phyloP scores from a whole-genome alignment of 306 rosid genomes.

The Phaseolus lunatus region DNA sequence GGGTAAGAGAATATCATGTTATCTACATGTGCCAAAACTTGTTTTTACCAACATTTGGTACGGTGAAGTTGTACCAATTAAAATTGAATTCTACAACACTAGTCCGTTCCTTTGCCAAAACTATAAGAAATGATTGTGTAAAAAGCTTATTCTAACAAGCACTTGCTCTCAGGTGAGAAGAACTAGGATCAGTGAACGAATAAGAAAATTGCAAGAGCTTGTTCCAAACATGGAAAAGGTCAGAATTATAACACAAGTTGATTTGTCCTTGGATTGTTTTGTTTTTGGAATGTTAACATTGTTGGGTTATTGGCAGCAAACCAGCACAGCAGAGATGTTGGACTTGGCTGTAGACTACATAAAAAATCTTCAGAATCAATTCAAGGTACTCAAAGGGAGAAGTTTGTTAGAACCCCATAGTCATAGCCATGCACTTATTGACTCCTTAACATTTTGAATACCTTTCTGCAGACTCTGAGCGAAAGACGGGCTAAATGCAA shows the following conservation, averaged over 20 bases:
- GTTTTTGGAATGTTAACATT: constrained; percentile 15
- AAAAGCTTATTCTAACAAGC: neutral
- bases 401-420: constrained; percentile 4
- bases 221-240: constrained; percentile 99
- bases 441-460: constrained; percentile 1
- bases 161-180: constrained; percentile 72
- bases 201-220: constrained; percentile 89
- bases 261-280: neutral
- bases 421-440: constrained; percentile 6
- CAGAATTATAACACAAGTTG: neutral
- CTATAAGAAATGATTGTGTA: neutral
- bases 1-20: constrained; percentile 52
- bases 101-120: constrained; percentile 6
- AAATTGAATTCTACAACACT: neutral
- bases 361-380: constrained; percentile 90
- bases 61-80: neutral
- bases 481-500: constrained; percentile 78
- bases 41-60: neutral
- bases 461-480: constrained; percentile 63
- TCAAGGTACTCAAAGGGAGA: constrained; percentile 61
- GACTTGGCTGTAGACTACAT: constrained; percentile 90
- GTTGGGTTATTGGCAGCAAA: constrained; percentile 68
- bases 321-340: constrained; percentile 95
- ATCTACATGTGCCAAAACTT: neutral
- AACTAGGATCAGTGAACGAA: constrained; percentile 92